Conservation (phyloP, 495 filamentous ascomycete species). For the Poronia punctata region DNA sequence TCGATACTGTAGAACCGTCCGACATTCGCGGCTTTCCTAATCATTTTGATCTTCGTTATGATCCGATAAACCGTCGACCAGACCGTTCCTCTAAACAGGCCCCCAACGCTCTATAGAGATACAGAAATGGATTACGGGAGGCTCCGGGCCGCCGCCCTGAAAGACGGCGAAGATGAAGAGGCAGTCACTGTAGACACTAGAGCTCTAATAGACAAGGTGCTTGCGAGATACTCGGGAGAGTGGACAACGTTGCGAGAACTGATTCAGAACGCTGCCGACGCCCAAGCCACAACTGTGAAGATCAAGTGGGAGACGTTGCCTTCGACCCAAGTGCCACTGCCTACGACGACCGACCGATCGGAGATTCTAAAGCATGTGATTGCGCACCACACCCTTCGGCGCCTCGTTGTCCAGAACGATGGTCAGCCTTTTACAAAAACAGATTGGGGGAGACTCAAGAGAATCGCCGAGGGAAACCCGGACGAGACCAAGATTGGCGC, state of each 20-base stretch:
- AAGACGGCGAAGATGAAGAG: constrained; percentile 80
- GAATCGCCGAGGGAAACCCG: constrained; percentile 96
- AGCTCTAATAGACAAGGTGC: constrained; percentile 93
- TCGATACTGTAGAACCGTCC: too few relatives aligned
- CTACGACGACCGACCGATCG: constrained; percentile 56
- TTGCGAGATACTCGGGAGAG: constrained; percentile 91
- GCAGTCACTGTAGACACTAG: constrained; percentile 98
- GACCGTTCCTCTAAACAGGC: too few relatives aligned
- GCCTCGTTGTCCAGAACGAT: constrained; percentile 83
- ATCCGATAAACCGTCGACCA: too few relatives aligned
- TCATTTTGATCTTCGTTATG: too few relatives aligned
- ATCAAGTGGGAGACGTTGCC: constrained; percentile 87
- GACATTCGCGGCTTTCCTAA: too few relatives aligned
- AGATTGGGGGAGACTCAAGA: constrained; percentile 90
- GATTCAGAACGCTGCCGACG: constrained; percentile 96
- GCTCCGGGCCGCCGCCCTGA: constrained; percentile 79
- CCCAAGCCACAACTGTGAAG: constrained; percentile 78
- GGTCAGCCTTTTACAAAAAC: constrained; percentile 75
- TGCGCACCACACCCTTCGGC: constrained; percentile 71
- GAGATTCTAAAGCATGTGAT: constrained; percentile 75
- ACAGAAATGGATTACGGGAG: constrained; percentile 66
- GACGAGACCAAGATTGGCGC: constrained; percentile 98
- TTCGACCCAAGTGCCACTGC: constrained; percentile 66
- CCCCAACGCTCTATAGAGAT: background rate
- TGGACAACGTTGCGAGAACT: constrained; percentile 85